Evolutionary conservation across 2,329 filamentous ascomycete species (phyloP).

Genomic region (Aureobasidium sp.): DNA sequence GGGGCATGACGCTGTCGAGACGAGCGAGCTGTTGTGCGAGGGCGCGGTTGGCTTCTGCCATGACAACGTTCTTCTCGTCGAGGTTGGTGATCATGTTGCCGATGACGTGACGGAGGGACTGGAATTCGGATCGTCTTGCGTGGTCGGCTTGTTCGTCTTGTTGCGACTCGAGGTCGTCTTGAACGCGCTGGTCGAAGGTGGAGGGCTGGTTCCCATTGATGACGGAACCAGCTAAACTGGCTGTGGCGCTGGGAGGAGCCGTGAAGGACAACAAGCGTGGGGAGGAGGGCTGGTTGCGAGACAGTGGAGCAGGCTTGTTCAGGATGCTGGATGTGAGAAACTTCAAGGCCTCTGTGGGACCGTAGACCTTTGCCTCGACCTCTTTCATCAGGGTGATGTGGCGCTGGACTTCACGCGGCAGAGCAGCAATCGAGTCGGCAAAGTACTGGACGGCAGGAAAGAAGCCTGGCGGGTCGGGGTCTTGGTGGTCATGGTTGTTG

Average conservation of each 20-base stretch:
- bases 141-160: constrained; percentile 43
- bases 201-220: constrained; percentile 26
- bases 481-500: constrained; percentile 21
- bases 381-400: constrained; percentile 96
- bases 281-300: constrained; percentile 18
- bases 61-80: constrained; percentile 96
- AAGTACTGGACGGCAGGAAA: constrained; percentile 66
- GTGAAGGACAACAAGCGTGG: constrained; percentile 27
- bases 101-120: constrained; percentile 67
- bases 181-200: constrained; percentile 5
- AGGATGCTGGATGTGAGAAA: constrained; percentile 60
- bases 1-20: constrained; percentile 77
- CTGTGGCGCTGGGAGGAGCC: constrained; percentile 31
- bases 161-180: constrained; percentile 14
- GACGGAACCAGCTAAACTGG: constrained; percentile 30
- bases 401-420: constrained; percentile 89
- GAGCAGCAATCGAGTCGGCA: constrained; percentile 80
- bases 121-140: constrained; percentile 63
- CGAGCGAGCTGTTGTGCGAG: constrained; percentile 76
- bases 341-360: constrained; percentile 73
- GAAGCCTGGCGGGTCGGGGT: constrained; percentile 39
- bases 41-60: constrained; percentile 84
- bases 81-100: constrained; percentile 80
- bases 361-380: constrained; percentile 93
- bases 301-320: constrained; percentile 35